These are phyloP conservation scores for Solanum chacoense DNA, from an alignment of 305 asterid genomes.

Conservation along the genomic window DNA sequence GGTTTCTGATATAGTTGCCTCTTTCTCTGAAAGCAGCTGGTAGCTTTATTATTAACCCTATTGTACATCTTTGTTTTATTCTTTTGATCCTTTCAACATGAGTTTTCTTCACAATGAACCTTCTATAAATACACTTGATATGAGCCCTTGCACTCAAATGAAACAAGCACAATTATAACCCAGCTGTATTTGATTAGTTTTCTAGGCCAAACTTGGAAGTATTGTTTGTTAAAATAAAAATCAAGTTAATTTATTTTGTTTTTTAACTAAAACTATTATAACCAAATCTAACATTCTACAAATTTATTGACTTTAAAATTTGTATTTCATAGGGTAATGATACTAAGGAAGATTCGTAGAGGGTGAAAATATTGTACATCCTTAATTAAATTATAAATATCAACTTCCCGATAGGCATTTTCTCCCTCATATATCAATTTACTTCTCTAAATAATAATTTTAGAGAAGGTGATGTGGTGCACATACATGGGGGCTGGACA, in stretches of 20 bases:
- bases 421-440: background rate
- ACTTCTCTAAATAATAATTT: background rate
- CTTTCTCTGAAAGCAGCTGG: background rate
- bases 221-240: background rate
- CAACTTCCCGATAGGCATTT: background rate
- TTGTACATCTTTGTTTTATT: background rate
- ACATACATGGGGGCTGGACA: constrained; percentile 37
- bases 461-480: constrained; percentile 22
- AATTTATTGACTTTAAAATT: background rate
- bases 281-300: background rate
- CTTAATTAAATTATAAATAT: background rate
- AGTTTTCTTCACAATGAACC: background rate
- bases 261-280: background rate
- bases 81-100: background rate
- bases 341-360: background rate
- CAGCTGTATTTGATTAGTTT: background rate
- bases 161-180: background rate
- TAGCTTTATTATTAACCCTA: background rate
- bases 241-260: background rate
- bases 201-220: background rate
- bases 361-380: background rate
- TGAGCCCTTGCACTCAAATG: background rate
- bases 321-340: background rate
- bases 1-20: background rate
- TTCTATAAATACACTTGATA: background rate